Evolutionary conservation across 306 rosid genomes (phyloP), one percentile per base, ranked within the genome.

Genomic region (Lagenaria siceraria): DNA sequence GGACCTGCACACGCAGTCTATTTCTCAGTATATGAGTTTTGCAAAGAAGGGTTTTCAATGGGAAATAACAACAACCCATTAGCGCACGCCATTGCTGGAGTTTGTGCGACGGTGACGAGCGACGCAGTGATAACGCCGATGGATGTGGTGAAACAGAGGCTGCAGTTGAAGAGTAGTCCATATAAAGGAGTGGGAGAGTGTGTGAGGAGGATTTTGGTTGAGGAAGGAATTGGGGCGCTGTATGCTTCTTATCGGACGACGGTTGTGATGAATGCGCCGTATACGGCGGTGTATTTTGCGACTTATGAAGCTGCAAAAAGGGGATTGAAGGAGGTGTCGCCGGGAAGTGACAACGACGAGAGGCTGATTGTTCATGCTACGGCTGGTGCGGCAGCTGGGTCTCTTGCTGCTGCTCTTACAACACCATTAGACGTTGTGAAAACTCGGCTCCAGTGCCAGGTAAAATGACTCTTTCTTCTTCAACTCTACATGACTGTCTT

Each of bases 1-100:
- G 98, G 97, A 4, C 98, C 98, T 0, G 94, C 98, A 18, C 98
- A 93, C 49, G 98, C 98, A 0, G 94, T 91, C 11, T 90, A 93
- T 69, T 93, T 93, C 79, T 87, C 96, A 0, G 87, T 90, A 60
- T 91, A 91, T 56, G 98, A 93, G 78, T 46, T 79, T 6, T 90
- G 86, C 78, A 93, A 93, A 80, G 81, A 86, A 25, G 74, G 69
- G 2, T 85, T 91, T 42, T 84, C 96, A 1, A 58, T 65, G 0
- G 89, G 89, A 5, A 82, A 84, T 65, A 87, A 86, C 1, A 83
- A 84, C 42, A 90, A 84, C 70, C 48, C 90, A 2, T 66, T 31
- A 0, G 93, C 83, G 1, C 92, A 91, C 42, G 98, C 94, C 0
- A 77, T 70, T 14, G 86, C 98, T 0, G 98, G 98, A 11, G 91